Evolutionary conservation across 2,329 filamentous ascomycete genomes (phyloP).

Genomic region (Meredithiella fracta): DNA sequence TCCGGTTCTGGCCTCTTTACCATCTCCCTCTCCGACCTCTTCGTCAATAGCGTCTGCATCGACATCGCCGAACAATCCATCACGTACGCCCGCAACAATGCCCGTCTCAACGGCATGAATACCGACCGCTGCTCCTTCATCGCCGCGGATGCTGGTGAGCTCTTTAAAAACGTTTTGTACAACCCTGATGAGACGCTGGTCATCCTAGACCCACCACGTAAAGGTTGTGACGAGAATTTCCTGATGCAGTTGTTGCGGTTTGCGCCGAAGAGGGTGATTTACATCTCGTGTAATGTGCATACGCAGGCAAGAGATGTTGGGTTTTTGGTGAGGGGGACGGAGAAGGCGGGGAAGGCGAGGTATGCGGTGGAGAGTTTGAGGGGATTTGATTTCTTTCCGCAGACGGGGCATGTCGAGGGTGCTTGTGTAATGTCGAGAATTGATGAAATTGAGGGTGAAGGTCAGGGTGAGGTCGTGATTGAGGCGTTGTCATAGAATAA

Average conservation of each 20-base stretch:
- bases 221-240: conserved; percentile 81
- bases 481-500: background rate
- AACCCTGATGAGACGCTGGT: conserved; percentile 65
- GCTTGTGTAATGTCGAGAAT: conserved; percentile 18
- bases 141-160: conserved; percentile 66
- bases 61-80: conserved; percentile 75
- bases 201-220: conserved; percentile 92
- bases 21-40: conserved; percentile 72
- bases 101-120: conserved; percentile 54
- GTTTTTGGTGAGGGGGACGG: conserved; percentile 56
- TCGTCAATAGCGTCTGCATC: conserved; percentile 74
- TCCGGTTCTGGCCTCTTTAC: conserved; percentile 96
- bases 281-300: conserved; percentile 96
- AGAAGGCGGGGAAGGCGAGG: conserved; percentile 23
- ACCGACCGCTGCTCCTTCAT: conserved; percentile 62
- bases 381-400: conserved; percentile 96
- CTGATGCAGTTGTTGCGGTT: conserved; percentile 64
- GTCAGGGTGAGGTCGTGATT: background rate
- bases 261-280: conserved; percentile 65
- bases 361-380: conserved; percentile 83
- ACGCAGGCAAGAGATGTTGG: conserved; percentile 91
- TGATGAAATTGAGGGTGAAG: no score
- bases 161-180: conserved; percentile 47
- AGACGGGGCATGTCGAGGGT: conserved; percentile 56
- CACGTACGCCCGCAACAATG: conserved; percentile 61